Conservation (phyloP, 768 basidiomycete genomes). For the Phanerochaete sordida region DNA sequence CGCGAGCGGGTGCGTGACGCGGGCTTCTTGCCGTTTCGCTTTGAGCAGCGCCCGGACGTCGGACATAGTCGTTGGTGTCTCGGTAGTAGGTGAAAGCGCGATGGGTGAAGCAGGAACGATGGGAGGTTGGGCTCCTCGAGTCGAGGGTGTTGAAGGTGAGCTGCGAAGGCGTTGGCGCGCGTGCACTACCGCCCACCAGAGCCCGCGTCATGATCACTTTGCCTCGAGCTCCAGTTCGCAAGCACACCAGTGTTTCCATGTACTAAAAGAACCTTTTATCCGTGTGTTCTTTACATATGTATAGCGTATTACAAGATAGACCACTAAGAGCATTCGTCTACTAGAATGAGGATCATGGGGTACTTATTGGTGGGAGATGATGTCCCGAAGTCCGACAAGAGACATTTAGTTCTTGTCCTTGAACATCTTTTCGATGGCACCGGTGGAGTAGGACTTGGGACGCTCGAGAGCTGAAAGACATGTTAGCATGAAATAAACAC, state of each 20-base stretch:
- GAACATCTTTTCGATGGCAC: constrained; percentile 78
- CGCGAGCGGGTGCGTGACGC: constrained; percentile 70
- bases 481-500: background rate
- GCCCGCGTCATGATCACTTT: no score
- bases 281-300: background rate
- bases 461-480: constrained; percentile 67
- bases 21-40: constrained; percentile 76
- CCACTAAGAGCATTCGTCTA: no score
- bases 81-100: background rate
- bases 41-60: constrained; percentile 79
- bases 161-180: no score
- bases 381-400: no score
- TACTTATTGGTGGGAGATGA: no score
- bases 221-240: no score
- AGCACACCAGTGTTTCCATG: no score
- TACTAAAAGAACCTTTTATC: no score
- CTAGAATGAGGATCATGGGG: no score
- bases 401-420: constrained; percentile 41
- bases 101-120: background rate
- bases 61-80: constrained; percentile 51
- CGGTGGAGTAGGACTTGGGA: constrained; percentile 88
- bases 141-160: no score
- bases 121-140: background rate
- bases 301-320: background rate
- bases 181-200: no score